A percentile compares a stretch with the other conserved stretches of the same genome.
Conservation (phyloP, 805 yeast species). For the Debaryomyces hansenii region DNA sequence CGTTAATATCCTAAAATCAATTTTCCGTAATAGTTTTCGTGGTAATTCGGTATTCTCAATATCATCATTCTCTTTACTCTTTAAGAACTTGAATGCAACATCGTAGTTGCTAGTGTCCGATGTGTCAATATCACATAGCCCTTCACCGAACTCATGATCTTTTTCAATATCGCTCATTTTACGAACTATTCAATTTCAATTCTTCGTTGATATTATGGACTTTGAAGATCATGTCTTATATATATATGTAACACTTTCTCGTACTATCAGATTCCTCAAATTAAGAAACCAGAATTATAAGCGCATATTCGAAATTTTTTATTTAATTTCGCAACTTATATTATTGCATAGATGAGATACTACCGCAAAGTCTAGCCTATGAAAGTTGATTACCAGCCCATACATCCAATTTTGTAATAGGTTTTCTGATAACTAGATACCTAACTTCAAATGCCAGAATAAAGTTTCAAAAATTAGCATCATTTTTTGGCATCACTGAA, state of each 20-base stretch:
- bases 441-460: too few species aligned
- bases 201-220: too few species aligned
- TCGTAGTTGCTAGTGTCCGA: background rate
- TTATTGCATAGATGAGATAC: background rate
- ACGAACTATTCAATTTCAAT: background rate
- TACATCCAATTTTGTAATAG: too few species aligned
- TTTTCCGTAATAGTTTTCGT: constrained; percentile 21
- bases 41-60: background rate
- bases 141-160: background rate
- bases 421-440: too few species aligned
- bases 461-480: too few species aligned
- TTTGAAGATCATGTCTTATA: too few species aligned
- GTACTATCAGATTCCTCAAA: too few species aligned
- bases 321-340: background rate
- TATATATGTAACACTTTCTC: too few species aligned
- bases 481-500: too few species aligned
- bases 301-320: background rate
- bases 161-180: background rate
- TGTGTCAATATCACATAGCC: background rate
- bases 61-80: background rate
- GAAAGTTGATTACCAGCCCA: too few species aligned
- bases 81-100: background rate
- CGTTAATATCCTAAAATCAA: constrained; percentile 51
- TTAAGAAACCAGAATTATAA: too few species aligned
- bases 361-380: too few species aligned